Evolutionary conservation across 768 basidiomycete species (phyloP), one percentile per base, ranked within the genome.

Genomic region (Mycena amicta): DNA sequence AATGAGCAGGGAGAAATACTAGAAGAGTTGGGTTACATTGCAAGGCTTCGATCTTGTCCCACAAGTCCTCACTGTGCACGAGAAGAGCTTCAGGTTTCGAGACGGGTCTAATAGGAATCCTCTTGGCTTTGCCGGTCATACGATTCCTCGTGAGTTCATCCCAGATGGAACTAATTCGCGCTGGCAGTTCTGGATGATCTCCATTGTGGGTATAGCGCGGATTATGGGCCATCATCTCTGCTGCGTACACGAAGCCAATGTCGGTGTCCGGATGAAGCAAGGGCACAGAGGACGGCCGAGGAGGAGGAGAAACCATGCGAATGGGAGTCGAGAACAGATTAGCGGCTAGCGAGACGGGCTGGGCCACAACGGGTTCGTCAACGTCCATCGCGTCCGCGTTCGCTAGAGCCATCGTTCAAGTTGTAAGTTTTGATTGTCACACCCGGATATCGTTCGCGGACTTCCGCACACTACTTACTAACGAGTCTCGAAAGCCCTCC

Each of bases 51-150:
- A 98, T 89, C 73, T 92, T 92, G 62, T 94, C 84, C 95, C 95
- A 98, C 62, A 93, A 91, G 50, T 90, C 90, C 66, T 90, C 87
- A 46, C 87, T 89, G 72, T 99, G 97, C 3, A 98, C 94, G 23
- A 98, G 85, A 56, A 93, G 73, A 13, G 87, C 91, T 74, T 98
- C 95, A 28, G 88, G 82, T 59, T 83, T 84, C 41, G 81, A 78
- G 13, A 90, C 93, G 50, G 84, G 80, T 51, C 92, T 81, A 66
- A 93, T 89, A 0, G 86, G 86, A 20, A 98, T 74, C 66, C 81
- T 82, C 67, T 87, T 85, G 92, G 96, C 96, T 66, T 83, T 83
- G 18, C 77, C 67, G 46, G 86, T 78, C 65, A 90, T 76, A 26
- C 84, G 83, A 39, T 80, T 80, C 37, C 74, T 74, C n/a, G 80